Base-by-base conservation (phyloP, 345 rosid genomes). In the Camelina sativa region DNA sequence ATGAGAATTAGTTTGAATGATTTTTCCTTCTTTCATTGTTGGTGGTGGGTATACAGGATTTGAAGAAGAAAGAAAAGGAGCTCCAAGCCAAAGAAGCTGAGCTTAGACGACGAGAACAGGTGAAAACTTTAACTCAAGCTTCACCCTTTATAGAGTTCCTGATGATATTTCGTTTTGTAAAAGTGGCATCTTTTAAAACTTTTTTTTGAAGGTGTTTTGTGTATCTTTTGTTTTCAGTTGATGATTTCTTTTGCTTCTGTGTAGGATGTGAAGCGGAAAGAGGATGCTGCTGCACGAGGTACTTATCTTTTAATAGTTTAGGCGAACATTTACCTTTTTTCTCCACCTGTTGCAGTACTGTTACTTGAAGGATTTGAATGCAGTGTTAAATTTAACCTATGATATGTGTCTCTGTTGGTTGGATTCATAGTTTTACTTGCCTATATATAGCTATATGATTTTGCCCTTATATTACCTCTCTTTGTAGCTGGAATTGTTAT, bases 81-180 rank as follows among this genome's bases (percentile, higher is more conserved):
- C 98, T 96, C 40, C 98, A 89, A 73, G 97, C 95, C 62, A 96
- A 92, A 87, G 99, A 96, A 85, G 82, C 95, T 76, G 97, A 92
- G 43, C 80, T 92, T 74, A 85, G 68, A 82, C 83, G 81, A 80
- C 83, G 96, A 50, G 97, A 96, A 80, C 93, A 91, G 95, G 99
- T 92, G 30, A 10, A 16, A 40, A 53, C 20, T 50, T 61, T 11
- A 11, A 50, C 15, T 50, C 58, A 32, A 40, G 11, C 28, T 44
- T 0, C 34, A 37, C 2, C 43, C 19, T 73, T 47, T 9, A 25
- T 22, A 15, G 44, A 15, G 44, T 47, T 54, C 60, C 10, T 57
- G 51, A 74, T 65, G 65, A 57, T 22, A 6, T 8, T 13, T 20
- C 1, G 11, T 40, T 16, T 72, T 28, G 23, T 56, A 52, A 0